These are phyloP conservation scores for Butyriboletus loyo DNA, from an alignment of 768 basidiomycete genomes.

Conservation along the genomic window DNA sequence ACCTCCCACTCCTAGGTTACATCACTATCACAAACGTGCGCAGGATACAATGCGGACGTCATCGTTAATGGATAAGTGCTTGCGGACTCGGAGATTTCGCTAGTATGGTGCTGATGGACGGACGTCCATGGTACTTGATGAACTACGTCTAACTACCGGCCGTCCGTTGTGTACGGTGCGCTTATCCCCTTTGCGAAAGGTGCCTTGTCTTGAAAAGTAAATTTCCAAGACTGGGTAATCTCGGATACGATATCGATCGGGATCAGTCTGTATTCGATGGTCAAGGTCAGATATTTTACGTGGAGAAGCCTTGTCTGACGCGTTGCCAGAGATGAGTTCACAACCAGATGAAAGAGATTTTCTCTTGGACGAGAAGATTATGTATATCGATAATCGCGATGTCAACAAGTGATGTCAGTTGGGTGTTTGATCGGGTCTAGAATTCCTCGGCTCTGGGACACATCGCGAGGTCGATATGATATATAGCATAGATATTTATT, in stretches of 20 bases:
- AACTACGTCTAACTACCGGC: conserved; percentile 7
- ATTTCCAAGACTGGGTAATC: conserved; percentile 10
- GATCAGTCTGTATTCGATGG: conserved; percentile 2
- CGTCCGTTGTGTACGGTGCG: conserved; percentile 13
- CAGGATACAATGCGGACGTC: background rate
- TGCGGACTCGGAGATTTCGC: conserved; percentile 1
- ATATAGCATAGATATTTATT: background rate
- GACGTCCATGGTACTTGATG: conserved; percentile 11
- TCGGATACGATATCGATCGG: conserved; percentile 11
- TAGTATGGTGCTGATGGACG: background rate
- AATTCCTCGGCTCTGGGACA: conserved; percentile 13
- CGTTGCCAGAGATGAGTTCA: conserved; percentile 7
- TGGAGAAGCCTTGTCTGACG: conserved; percentile 17
- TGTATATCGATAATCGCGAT: conserved; percentile 19
- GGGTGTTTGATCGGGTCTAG: conserved; percentile 10
- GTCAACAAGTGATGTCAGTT: background rate
- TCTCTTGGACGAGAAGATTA: conserved; percentile 12
- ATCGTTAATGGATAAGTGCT: background rate
- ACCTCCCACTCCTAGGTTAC: background rate
- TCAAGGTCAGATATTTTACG: conserved; percentile 13
- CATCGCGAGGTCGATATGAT: conserved; percentile 6
- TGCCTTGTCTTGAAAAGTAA: conserved; percentile 10
- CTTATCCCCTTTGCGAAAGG: conserved; percentile 12
- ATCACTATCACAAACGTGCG: background rate
- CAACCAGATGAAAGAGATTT: conserved; percentile 6